phyloP scores from a whole-genome alignment of 2,329 filamentous ascomycete species.

The Rhinocladiella similis region DNA sequence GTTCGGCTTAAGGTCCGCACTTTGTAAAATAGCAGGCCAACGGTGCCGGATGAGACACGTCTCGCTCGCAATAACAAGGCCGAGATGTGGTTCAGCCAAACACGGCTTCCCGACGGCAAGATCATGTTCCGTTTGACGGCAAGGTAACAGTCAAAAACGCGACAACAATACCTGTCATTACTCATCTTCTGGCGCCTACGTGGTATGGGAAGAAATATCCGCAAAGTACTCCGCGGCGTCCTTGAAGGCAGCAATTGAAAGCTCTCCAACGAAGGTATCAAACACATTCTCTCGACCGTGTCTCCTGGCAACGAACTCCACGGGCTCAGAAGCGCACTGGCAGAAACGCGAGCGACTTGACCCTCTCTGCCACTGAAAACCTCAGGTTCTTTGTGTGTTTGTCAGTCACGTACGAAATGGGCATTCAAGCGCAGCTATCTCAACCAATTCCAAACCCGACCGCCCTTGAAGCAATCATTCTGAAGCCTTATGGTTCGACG shows the following conservation, averaged over 20 bases:
- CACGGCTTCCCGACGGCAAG: not conserved
- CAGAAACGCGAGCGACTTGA: not conserved
- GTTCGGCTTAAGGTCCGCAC: too few species aligned
- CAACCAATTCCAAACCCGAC: conserved; percentile 15
- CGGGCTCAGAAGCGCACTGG: not conserved
- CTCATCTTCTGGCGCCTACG: not conserved
- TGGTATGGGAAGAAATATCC: too few species aligned
- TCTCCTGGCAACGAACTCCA: not conserved
- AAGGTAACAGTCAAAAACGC: too few species aligned
- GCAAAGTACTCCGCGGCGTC: too few species aligned
- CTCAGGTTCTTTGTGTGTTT: not conserved
- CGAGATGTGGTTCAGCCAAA: not conserved
- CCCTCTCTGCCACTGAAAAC: not conserved
- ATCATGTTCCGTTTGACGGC: not conserved
- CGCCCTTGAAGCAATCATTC: not conserved
- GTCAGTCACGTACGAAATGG: not conserved
- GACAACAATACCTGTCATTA: not conserved
- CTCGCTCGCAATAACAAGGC: not conserved
- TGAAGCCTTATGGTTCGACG: not conserved
- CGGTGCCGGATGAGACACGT: not conserved
- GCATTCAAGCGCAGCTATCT: conserved; percentile 2
- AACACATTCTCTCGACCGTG: not conserved
- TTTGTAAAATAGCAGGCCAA: not conserved
- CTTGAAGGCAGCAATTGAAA: not conserved
- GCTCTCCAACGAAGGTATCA: not conserved